phyloP scores from a whole-genome alignment of 2,329 filamentous ascomycete genomes.

The Epichloe hybrida region DNA sequence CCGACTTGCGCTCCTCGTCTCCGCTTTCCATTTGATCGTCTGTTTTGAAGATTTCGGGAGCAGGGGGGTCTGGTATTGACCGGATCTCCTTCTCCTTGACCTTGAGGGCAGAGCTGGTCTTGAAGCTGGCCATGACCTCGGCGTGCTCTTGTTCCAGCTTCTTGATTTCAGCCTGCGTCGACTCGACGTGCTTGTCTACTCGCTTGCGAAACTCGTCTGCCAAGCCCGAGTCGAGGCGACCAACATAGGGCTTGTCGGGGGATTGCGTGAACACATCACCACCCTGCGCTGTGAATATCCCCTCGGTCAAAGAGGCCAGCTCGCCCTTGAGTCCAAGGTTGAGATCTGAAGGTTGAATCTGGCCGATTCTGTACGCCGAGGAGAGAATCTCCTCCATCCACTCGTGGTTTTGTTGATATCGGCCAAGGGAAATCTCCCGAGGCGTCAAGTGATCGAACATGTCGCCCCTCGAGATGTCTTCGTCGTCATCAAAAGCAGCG shows the following conservation, averaged over 20 bases:
- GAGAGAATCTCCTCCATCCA: slow-evolving; percentile 98
- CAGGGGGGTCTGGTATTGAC: slow-evolving; percentile 45
- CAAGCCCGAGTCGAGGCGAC: slow-evolving; percentile 57
- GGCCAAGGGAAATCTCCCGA: slow-evolving; percentile 71
- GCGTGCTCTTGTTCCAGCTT: slow-evolving; percentile 71
- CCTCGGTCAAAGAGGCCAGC: slow-evolving; percentile 67
- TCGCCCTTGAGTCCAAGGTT: slow-evolving; percentile 76
- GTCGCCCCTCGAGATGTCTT: slow-evolving; percentile 78
- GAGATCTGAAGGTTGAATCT: slow-evolving; percentile 78
- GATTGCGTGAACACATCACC: slow-evolving; percentile 31
- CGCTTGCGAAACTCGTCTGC: slow-evolving; percentile 74
- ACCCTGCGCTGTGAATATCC: slow-evolving; percentile 60
- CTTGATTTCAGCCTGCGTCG: slow-evolving; percentile 70
- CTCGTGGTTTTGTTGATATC: slow-evolving; percentile 91
- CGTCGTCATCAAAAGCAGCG: slow-evolving; percentile 63
- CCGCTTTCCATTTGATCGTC: slow-evolving; percentile 41
- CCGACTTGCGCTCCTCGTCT: slow-evolving; percentile 29
- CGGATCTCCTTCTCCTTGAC: slow-evolving; percentile 66
- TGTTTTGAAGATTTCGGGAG: slow-evolving; percentile 48
- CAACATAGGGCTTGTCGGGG: slow-evolving; percentile 45
- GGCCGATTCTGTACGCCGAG: slow-evolving; percentile 72
- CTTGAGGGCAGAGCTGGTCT: slow-evolving; percentile 54
- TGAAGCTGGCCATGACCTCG: slow-evolving; percentile 60
- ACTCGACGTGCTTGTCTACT: slow-evolving; percentile 55
- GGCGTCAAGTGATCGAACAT: slow-evolving; percentile 82